These are phyloP conservation scores for Cyphellophora europaea DNA, from an alignment of 2,329 filamentous ascomycete species.

Conservation along the genomic window DNA sequence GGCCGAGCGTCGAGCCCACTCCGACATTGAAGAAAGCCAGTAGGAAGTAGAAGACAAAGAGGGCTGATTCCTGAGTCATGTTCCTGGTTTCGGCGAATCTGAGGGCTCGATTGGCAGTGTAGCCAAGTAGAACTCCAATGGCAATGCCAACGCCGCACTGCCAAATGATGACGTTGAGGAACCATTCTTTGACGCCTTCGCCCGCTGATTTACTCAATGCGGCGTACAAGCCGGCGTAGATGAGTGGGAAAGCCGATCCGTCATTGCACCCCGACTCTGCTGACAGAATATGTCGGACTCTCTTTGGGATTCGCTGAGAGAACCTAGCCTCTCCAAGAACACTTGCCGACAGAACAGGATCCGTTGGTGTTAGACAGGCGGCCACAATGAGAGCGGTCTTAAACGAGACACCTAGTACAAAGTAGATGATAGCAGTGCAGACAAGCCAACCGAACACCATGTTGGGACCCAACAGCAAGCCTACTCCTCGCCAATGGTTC, in stretches of 20 bases:
- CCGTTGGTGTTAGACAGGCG: constrained; percentile 48
- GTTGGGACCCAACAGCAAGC: constrained; percentile 41
- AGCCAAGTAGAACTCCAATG: constrained; percentile 40
- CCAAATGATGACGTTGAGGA: constrained; percentile 46
- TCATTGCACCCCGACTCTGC: constrained; percentile 50
- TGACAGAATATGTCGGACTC: constrained; percentile 41
- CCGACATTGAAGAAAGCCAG: constrained; percentile 44
- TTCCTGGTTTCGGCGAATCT: constrained; percentile 35
- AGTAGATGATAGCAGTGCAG: constrained; percentile 35
- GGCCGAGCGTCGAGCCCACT: constrained; percentile 41
- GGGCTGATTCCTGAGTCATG: constrained; percentile 40
- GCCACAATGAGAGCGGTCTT: constrained; percentile 41
- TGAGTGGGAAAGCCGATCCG: constrained; percentile 44
- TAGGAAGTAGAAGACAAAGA: constrained; percentile 48
- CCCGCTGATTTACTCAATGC: constrained; percentile 29
- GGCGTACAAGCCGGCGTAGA: constrained; percentile 43
- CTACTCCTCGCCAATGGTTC: constrained; percentile 42
- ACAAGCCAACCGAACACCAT: constrained; percentile 54
- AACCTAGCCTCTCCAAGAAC: constrained; percentile 46
- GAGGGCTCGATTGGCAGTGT: constrained; percentile 37
- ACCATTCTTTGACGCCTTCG: constrained; percentile 40
- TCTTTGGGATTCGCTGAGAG: constrained; percentile 40
- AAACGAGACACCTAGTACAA: constrained; percentile 37
- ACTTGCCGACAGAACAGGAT: constrained; percentile 46
- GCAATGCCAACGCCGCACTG: constrained; percentile 42